These are phyloP conservation scores for Xylariomycetidae sp. DNA, from an alignment of 2,329 filamentous ascomycete species.

Conservation along the genomic window DNA sequence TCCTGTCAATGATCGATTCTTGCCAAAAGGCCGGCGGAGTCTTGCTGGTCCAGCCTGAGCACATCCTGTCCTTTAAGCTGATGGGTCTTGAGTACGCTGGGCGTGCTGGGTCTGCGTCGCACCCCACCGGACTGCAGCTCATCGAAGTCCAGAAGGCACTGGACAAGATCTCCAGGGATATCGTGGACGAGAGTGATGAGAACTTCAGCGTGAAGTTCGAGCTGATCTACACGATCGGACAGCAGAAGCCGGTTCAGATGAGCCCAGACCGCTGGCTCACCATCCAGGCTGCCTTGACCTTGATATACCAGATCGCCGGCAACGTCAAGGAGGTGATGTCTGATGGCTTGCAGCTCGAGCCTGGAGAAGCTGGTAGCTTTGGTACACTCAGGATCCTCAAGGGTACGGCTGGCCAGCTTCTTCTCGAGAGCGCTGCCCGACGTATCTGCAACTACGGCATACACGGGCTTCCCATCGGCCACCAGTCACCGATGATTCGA, in stretches of 20 bases:
- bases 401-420: neutral
- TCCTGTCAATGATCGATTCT: constrained; percentile 33
- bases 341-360: neutral
- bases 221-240: constrained; percentile 56
- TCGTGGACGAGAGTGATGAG: constrained; percentile 62
- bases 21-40: constrained; percentile 42
- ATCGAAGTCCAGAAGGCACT: constrained; percentile 39
- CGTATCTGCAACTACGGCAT: constrained; percentile 38
- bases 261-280: constrained; percentile 50
- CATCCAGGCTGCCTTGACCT: constrained; percentile 44
- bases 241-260: constrained; percentile 42
- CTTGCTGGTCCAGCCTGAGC: constrained; percentile 56
- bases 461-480: constrained; percentile 33
- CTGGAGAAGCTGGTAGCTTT: neutral
- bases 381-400: neutral
- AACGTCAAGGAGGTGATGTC: neutral
- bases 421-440: constrained; percentile 29
- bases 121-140: neutral
- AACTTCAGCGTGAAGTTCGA: constrained; percentile 56
- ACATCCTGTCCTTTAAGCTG: constrained; percentile 57
- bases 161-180: constrained; percentile 39
- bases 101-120: neutral
- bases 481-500: constrained; percentile 25
- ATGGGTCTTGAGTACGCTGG: constrained; percentile 49
- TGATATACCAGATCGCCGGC: neutral